Evolutionary conservation across 176 grass and related monocot species (phyloP), one percentile per base, ranked within the genome.

Genomic region (Musa beccarii): DNA sequence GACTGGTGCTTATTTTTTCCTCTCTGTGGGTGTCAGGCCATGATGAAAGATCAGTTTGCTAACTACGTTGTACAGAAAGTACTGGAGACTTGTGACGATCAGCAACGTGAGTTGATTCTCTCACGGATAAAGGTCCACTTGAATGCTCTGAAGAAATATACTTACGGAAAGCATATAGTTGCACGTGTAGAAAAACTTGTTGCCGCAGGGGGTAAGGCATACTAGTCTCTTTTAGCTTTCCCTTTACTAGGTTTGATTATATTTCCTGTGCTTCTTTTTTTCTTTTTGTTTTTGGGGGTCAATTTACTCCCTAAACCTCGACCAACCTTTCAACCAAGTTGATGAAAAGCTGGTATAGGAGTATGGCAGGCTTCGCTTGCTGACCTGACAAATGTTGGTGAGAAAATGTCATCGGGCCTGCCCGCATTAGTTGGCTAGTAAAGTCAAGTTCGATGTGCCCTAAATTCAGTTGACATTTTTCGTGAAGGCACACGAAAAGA

Each of bases 1-100:
- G 34, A 43, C 34, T 43, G 34, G 34, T 59, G 15, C 73, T 59
- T 17, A 20, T n/a, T 3, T 19, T 59, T 12, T 75, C 5, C 53
- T 43, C 6, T 49, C 11, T 52, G 25, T 75, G 24, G 3, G 6
- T 77, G 34, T 51, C 61, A 77, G 75, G 75, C 61, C 1, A 77
- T 77, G 75, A 77, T 77, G 75, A 77, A 66, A 53, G 75, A 77
- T 77, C 75, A 77, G 57, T 77, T 77, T 65, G 75, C 75, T 53
- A 77, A 77, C 75, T 77, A 77, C 49, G 75, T 77, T 77, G 61
- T 77, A 52, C 75, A 77, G 59, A 77, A 77, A 66, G 75, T 77
- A 24, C 17, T 77, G 49, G 75, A 77, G 75, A 77, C 61, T 19
- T 77, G 75, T 66, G 75, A 77, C 53, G 61, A 77, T 77, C 59